A percentile compares a stretch with the other conserved stretches of the same genome.
Conservation (phyloP, 306 rosid species). For the Neltuma alba region DNA sequence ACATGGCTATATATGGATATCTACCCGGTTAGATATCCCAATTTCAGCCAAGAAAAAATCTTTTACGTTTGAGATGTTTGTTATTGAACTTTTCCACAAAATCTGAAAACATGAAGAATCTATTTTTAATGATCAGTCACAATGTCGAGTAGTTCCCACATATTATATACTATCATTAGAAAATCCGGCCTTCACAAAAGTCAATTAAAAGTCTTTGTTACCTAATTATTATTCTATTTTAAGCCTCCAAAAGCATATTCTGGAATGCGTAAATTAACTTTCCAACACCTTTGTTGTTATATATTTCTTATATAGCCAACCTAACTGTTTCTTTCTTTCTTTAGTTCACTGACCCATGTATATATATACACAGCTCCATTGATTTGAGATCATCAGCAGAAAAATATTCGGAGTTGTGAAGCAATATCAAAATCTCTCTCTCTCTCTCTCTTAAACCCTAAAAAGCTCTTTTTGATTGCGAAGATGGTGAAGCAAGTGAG, state of each 20-base stretch:
- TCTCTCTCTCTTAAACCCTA: background rate
- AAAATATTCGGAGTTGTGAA: background rate
- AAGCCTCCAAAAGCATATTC: background rate
- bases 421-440: background rate
- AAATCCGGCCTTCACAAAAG: background rate
- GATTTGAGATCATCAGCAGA: too few species aligned
- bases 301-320: background rate
- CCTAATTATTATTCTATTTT: background rate
- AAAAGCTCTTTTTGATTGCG: too few species aligned
- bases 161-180: background rate
- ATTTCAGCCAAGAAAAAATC: background rate
- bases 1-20: background rate
- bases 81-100: background rate
- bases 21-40: background rate
- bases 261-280: background rate
- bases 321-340: background rate
- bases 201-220: background rate
- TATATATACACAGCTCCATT: background rate
- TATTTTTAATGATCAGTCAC: background rate
- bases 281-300: background rate
- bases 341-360: constrained; percentile 2
- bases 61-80: background rate
- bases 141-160: background rate
- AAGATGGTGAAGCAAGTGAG: constrained; percentile 46
- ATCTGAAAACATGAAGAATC: background rate